A percentile compares a stretch with the other conserved stretches of the same genome.
Conservation (phyloP, 192 early-diverging fungal species). For the Powellomyces hirtus region DNA sequence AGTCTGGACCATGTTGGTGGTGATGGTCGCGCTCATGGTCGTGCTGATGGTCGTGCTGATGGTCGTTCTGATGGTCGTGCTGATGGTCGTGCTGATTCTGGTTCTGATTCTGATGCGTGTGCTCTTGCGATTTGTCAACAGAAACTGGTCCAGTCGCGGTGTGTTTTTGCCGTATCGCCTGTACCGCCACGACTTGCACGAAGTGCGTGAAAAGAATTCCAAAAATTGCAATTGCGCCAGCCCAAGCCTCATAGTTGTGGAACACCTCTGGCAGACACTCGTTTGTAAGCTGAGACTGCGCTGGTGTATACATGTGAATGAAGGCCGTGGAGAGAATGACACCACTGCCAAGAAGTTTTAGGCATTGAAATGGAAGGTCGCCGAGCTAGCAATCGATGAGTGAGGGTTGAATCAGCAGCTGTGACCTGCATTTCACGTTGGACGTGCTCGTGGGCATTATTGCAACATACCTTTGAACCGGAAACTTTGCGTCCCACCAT, state of each 20-base stretch:
- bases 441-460: too few relatives aligned
- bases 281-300: constrained; percentile 26
- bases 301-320: constrained; percentile 46
- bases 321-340: constrained; percentile 47
- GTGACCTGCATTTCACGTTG: too few relatives aligned
- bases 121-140: not conserved
- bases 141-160: too few relatives aligned
- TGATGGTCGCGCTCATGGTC: too few relatives aligned
- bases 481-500: constrained; percentile 10
- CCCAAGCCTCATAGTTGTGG: constrained; percentile 25
- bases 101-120: constrained; percentile 6
- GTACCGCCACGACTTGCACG: constrained; percentile 25
- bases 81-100: constrained; percentile 26
- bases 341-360: constrained; percentile 55
- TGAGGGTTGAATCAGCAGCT: not conserved
- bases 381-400: not conserved
- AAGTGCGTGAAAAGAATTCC: constrained; percentile 36
- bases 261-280: constrained; percentile 37
- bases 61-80: constrained; percentile 3
- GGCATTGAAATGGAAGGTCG: constrained; percentile 14
- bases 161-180: constrained; percentile 1
- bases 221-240: constrained; percentile 27
- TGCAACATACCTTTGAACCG: not conserved
- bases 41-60: too few relatives aligned
- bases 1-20: not conserved